Percentiles rank a stretch among this genome's conserved stretches.
Conservation (phyloP, 1,284 basidiomycete genomes). For the Anthracocystis setariae region DNA sequence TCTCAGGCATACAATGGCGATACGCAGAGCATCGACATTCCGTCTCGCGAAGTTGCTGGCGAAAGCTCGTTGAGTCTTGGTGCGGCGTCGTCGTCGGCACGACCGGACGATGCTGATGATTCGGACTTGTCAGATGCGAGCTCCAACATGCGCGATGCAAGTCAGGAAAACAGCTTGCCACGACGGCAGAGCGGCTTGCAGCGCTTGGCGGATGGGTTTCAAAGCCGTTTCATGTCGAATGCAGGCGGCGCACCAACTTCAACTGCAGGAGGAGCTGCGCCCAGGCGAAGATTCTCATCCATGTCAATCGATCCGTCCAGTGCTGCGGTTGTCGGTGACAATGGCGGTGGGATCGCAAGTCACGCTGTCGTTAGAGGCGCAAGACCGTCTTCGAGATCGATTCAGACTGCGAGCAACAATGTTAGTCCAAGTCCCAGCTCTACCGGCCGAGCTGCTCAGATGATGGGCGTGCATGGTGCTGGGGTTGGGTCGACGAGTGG, state of each 20-base stretch:
- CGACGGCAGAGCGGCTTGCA: slow-evolving; percentile 31
- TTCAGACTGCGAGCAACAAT: slow-evolving; percentile 14
- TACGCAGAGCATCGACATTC: slow-evolving; percentile 39
- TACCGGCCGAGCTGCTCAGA: slow-evolving; percentile 2
- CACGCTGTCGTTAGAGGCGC: neutral
- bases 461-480: neutral
- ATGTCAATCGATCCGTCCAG: slow-evolving; percentile 28
- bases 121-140: slow-evolving; percentile 33
- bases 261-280: slow-evolving; percentile 5
- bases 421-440: slow-evolving; percentile 14
- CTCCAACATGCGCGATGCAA: slow-evolving; percentile 1
- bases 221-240: slow-evolving; percentile 20
- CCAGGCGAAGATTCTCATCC: slow-evolving; percentile 28
- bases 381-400: slow-evolving; percentile 23
- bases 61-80: slow-evolving; percentile 24
- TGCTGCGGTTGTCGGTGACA: slow-evolving; percentile 4
- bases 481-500: slow-evolving; percentile 2
- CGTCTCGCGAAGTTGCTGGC: slow-evolving; percentile 3
- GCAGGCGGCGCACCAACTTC: neutral
- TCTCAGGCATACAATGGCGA: slow-evolving; percentile 35
- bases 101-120: slow-evolving; percentile 29
- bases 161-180: slow-evolving; percentile 2
- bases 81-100: slow-evolving; percentile 2
- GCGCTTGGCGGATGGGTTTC: slow-evolving; percentile 30
- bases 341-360: neutral